Percentiles rank a stretch among this genome's conserved stretches.
Evolutionary conservation across 345 rosid genomes (phyloP).

Genomic region (Gossypium mustelinum): DNA sequence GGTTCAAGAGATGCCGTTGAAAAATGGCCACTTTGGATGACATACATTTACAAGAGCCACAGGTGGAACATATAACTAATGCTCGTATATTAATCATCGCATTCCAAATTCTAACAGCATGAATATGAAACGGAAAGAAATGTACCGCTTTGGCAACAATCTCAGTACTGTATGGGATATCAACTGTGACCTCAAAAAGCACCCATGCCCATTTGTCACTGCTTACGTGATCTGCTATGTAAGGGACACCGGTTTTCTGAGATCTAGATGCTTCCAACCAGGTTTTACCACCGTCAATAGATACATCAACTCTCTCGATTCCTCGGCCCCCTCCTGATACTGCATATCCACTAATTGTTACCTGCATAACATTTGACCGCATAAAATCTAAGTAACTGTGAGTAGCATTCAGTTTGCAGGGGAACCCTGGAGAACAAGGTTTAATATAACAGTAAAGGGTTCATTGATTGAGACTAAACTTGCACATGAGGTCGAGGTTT

Average conservation of each 20-base stretch:
- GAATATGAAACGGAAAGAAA: not conserved
- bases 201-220: constrained; percentile 99
- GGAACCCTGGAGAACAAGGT: not conserved
- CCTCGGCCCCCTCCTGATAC: constrained; percentile 98
- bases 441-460: not conserved
- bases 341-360: constrained; percentile 77
- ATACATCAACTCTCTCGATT: constrained; percentile 89
- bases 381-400: constrained; percentile 4
- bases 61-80: not conserved
- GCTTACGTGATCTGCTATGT: constrained; percentile 50
- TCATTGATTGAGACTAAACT: constrained; percentile 5
- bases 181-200: constrained; percentile 68
- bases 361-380: constrained; percentile 35
- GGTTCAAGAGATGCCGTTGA: not conserved
- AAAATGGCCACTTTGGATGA: not conserved
- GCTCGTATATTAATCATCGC: not conserved
- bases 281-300: constrained; percentile 82
- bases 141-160: constrained; percentile 91
- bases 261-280: constrained; percentile 83
- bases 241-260: constrained; percentile 57
- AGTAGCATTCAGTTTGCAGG: not conserved
- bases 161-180: constrained; percentile 45
- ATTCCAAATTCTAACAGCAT: not conserved
- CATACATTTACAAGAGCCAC: not conserved
- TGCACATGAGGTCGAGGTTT: not conserved